Evolutionary conservation across 805 yeast species (phyloP).

Genomic region (Metschnikowia amazonensis): DNA sequence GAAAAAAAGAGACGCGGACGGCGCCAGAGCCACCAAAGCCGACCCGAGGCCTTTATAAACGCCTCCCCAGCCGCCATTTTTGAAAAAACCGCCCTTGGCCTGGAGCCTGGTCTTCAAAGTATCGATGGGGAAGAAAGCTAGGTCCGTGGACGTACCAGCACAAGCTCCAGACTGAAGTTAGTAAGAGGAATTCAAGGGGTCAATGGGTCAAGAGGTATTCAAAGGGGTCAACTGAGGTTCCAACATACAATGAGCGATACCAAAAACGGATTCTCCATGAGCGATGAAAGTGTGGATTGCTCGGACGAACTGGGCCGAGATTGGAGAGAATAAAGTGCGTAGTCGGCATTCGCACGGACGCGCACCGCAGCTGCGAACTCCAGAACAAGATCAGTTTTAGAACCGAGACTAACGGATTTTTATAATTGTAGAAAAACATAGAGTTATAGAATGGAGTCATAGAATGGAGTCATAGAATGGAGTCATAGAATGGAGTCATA

Average conservation of each 20-base stretch:
- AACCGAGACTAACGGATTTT: too few species aligned
- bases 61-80: slow-evolving; percentile 90
- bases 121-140: slow-evolving; percentile 93
- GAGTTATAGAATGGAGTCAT: too few species aligned
- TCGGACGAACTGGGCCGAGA: not conserved
- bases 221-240: too few species aligned
- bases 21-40: slow-evolving; percentile 92
- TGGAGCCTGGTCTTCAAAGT: slow-evolving; percentile 92
- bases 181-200: slow-evolving; percentile 6
- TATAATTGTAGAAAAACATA: too few species aligned
- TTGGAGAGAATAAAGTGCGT: not conserved
- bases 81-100: slow-evolving; percentile 91
- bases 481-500: too few species aligned
- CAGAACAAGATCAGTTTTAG: too few species aligned
- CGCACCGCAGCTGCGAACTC: not conserved
- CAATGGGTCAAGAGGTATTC: too few species aligned
- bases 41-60: slow-evolving; percentile 91
- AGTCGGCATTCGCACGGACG: not conserved
- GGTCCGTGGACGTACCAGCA: slow-evolving; percentile 94
- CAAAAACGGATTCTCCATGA: slow-evolving; percentile 31
- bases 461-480: too few species aligned
- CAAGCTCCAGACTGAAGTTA: slow-evolving; percentile 71
- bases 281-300: not conserved
- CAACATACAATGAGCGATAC: slow-evolving; percentile 33
- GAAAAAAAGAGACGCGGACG: slow-evolving; percentile 48